These are phyloP conservation scores for Diaporthe helianthi DNA, from an alignment of 2,329 filamentous ascomycete species.

Conservation along the genomic window DNA sequence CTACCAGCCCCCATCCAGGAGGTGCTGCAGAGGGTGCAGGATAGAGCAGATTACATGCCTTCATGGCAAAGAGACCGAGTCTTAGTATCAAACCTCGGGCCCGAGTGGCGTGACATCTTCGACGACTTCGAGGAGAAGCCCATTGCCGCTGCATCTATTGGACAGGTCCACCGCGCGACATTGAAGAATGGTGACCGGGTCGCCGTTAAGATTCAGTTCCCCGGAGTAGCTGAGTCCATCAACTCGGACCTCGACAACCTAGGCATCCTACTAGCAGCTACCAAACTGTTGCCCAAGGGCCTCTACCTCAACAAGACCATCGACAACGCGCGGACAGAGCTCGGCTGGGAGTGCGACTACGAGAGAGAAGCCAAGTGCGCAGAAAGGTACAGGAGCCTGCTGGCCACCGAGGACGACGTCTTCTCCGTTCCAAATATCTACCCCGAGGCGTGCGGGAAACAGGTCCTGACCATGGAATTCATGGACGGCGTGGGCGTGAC, in stretches of 20 bases:
- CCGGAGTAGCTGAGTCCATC: constrained; percentile 93
- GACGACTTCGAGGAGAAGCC: constrained; percentile 86
- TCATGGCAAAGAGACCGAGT: constrained; percentile 90
- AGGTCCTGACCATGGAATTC: constrained; percentile 92
- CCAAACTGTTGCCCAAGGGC: constrained; percentile 86
- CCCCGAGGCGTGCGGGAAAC: constrained; percentile 78
- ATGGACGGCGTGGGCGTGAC: constrained; percentile 89
- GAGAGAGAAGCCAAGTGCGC: constrained; percentile 84
- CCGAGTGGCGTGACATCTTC: constrained; percentile 85
- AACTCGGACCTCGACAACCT: constrained; percentile 96
- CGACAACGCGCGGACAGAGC: constrained; percentile 87
- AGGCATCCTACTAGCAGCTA: constrained; percentile 87
- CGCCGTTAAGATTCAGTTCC: constrained; percentile 97
- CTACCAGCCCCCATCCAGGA: constrained; percentile 86
- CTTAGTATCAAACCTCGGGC: constrained; percentile 77
- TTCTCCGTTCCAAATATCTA: constrained; percentile 85
- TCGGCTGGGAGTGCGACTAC: constrained; percentile 98
- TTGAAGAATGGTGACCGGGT: constrained; percentile 78
- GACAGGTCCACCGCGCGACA: constrained; percentile 89
- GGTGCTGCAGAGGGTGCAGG: constrained; percentile 92
- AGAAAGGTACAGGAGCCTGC: constrained; percentile 75
- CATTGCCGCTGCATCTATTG: constrained; percentile 94
- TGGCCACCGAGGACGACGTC: constrained; percentile 74
- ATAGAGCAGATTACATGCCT: constrained; percentile 98
- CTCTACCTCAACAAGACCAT: constrained; percentile 97